phyloP scores from a whole-genome alignment of 2,329 filamentous ascomycete genomes.

The Colletotrichum coccodes region DNA sequence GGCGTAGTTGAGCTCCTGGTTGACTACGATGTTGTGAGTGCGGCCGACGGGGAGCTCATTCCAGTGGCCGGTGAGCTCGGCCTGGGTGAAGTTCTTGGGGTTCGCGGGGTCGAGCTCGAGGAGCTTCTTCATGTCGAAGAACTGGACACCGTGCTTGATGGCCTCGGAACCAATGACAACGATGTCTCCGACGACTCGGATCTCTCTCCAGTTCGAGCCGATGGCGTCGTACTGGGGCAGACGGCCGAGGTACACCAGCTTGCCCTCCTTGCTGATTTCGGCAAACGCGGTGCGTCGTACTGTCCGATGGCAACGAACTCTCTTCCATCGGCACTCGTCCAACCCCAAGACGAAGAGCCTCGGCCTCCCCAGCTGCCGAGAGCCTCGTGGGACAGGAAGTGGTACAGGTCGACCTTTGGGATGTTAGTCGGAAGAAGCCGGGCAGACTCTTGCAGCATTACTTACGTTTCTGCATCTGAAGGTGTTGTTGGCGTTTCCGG shows the following conservation, averaged over 20 bases:
- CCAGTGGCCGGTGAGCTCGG: conserved; percentile 53
- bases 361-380: conserved; percentile 45
- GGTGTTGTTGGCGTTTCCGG: conserved; percentile 56
- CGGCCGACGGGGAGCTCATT: conserved; percentile 48
- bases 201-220: conserved; percentile 62
- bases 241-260: conserved; percentile 63
- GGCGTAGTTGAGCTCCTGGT: conserved; percentile 56
- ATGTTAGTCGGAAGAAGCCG: background rate
- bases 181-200: conserved; percentile 51
- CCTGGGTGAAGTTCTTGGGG: conserved; percentile 54
- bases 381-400: conserved; percentile 47
- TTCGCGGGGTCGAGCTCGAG: conserved; percentile 54
- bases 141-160: conserved; percentile 65
- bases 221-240: conserved; percentile 57
- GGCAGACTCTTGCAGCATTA: background rate
- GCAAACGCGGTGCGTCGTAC: conserved; percentile 63
- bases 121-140: conserved; percentile 72
- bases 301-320: conserved; percentile 66
- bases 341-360: conserved; percentile 60
- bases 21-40: conserved; percentile 60
- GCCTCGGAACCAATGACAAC: conserved; percentile 54
- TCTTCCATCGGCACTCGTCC: conserved; percentile 61
- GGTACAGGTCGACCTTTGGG: conserved; percentile 45
- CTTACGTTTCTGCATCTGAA: conserved; percentile 58
- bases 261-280: conserved; percentile 60